phyloP scores from a whole-genome alignment of 768 basidiomycete genomes.

The Cystobasidium tubakii region DNA sequence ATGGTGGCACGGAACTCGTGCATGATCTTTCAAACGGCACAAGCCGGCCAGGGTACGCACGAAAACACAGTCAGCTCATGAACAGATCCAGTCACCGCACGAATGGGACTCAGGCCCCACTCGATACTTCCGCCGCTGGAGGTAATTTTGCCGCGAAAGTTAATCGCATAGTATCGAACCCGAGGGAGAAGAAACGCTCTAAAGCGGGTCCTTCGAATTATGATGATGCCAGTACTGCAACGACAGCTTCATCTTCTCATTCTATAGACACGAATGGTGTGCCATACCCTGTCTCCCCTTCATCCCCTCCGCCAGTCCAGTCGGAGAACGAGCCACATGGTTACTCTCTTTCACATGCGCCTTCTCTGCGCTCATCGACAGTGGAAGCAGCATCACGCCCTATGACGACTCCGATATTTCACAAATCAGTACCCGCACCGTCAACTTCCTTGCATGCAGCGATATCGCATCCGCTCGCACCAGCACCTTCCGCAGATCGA shows the following conservation, averaged over 20 bases:
- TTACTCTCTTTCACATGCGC: neutral
- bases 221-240: conserved; percentile 9
- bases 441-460: neutral
- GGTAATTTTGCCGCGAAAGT: conserved; percentile 1
- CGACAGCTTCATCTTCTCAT: conserved; percentile 19
- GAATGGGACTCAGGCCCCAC: neutral
- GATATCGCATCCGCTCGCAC: neutral
- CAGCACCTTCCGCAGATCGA: neutral
- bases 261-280: conserved; percentile 9
- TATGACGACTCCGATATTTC: neutral
- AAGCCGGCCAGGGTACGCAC: neutral
- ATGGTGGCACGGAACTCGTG: neutral
- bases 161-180: conserved; percentile 17
- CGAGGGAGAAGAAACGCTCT: conserved; percentile 19
- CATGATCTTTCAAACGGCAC: neutral
- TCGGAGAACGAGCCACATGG: conserved; percentile 1
- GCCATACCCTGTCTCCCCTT: neutral
- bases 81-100: neutral
- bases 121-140: neutral
- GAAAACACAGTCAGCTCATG: neutral
- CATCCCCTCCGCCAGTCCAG: neutral
- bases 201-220: conserved; percentile 31
- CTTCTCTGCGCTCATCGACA: neutral
- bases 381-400: neutral
- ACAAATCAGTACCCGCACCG: neutral